Conservation (phyloP, 192 early-diverging fungal genomes). For the Gigaspora rosea region DNA sequence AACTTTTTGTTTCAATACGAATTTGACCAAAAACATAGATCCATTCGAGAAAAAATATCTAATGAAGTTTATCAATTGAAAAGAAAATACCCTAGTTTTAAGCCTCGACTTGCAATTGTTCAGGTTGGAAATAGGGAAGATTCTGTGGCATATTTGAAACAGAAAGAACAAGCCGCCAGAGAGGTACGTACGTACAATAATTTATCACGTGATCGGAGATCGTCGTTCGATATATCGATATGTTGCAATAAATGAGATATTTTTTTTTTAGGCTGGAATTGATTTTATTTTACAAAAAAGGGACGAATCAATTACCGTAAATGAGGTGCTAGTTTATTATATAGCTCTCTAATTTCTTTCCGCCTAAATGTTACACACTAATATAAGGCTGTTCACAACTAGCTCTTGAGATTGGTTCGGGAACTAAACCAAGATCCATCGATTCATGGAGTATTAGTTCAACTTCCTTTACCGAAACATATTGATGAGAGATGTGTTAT, state of each 20-base stretch:
- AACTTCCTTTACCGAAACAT: conserved; percentile 89
- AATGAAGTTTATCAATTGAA: conserved; percentile 66
- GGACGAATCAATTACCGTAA: conserved; percentile 64
- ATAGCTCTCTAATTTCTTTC: not conserved
- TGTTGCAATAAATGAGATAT: too few species aligned
- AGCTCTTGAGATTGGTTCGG: conserved; percentile 69
- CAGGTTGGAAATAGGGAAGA: conserved; percentile 95
- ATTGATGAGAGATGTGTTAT: conserved; percentile 82
- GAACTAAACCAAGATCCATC: conserved; percentile 75
- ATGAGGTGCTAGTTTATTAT: conserved; percentile 45
- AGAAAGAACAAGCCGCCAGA: conserved; percentile 88
- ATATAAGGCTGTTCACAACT: not conserved
- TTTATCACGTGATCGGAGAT: conserved; percentile 33
- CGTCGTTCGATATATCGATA: not conserved
- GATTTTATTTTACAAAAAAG: conserved; percentile 72
- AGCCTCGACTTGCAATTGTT: conserved; percentile 83
- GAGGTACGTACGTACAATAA: conserved; percentile 57
- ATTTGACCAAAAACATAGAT: conserved; percentile 39
- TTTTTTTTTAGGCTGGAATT: conserved; percentile 65
- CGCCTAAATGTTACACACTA: not conserved
- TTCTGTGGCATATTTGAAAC: conserved; percentile 88
- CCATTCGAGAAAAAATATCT: conserved; percentile 72
- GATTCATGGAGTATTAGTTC: conserved; percentile 97
- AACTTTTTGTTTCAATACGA: too few species aligned
- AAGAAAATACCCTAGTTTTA: conserved; percentile 65